phyloP scores from a whole-genome alignment of 345 rosid genomes.

The Eucalyptus sp. region DNA sequence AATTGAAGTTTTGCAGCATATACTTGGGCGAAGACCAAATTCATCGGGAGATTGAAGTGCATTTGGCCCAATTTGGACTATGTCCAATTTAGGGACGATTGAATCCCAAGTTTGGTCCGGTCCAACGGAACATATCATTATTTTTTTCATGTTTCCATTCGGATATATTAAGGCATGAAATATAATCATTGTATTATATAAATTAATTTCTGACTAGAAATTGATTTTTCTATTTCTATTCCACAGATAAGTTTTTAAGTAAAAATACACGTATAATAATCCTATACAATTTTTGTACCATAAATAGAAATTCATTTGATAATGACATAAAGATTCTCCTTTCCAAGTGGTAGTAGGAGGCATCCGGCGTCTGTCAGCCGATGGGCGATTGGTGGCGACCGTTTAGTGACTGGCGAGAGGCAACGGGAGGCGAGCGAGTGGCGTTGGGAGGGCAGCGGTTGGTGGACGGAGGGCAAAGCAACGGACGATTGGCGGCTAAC shows the following conservation, averaged over 20 bases:
- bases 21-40: too few species aligned
- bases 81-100: not conserved
- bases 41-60: not conserved
- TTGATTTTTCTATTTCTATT: too few species aligned
- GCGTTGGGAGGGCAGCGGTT: too few species aligned
- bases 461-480: fast-evolving
- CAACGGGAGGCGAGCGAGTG: fast-evolving
- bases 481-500: fast-evolving
- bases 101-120: fast-evolving
- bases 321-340: fast-evolving
- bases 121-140: too few species aligned
- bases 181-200: fast-evolving
- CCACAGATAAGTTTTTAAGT: fast-evolving
- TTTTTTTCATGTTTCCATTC: too few species aligned
- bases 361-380: fast-evolving
- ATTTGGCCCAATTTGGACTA: not conserved
- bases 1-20: not conserved
- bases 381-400: fast-evolving
- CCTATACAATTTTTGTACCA: too few species aligned
- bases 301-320: fast-evolving
- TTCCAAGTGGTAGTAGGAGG: too few species aligned
- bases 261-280: too few species aligned
- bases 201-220: too few species aligned
- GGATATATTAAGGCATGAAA: too few species aligned
- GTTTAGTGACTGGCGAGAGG: fast-evolving